phyloP scores from a whole-genome alignment of 345 rosid genomes.

The Hibiscus tridactylites region DNA sequence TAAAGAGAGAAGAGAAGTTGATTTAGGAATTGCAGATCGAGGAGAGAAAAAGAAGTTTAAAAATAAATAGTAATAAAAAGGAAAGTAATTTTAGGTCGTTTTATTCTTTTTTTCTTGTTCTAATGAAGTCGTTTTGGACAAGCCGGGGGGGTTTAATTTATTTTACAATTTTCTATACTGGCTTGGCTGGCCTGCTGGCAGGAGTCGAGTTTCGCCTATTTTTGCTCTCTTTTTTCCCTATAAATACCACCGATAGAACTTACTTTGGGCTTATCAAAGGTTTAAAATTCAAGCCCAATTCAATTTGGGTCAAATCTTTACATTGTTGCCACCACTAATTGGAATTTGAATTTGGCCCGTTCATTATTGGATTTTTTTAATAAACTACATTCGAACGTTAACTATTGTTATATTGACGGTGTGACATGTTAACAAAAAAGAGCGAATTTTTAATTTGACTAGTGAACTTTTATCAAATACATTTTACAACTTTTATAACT shows the following conservation, averaged over 20 bases:
- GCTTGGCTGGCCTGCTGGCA: background rate
- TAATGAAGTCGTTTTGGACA: background rate
- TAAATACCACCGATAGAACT: no score
- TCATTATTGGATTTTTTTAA: background rate
- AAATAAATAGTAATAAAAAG: background rate
- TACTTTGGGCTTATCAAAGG: background rate
- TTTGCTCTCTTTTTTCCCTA: background rate
- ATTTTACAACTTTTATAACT: no score
- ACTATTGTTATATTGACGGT: no score
- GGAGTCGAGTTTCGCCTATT: background rate
- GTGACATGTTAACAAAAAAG: no score
- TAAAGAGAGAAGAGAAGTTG: background rate
- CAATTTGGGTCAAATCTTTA: no score
- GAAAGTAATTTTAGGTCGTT: background rate
- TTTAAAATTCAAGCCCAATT: no score
- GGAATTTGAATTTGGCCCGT: background rate
- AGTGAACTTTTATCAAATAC: no score
- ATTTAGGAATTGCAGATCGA: conserved; percentile 2
- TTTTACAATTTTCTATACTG: background rate
- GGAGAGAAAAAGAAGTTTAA: background rate
- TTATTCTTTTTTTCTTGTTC: background rate
- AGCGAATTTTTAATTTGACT: no score
- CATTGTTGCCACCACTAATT: no score
- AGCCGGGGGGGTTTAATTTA: background rate
- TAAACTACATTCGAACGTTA: no score